Conservation (phyloP, 2,329 filamentous ascomycete species). For the Thelonectria rubi region DNA sequence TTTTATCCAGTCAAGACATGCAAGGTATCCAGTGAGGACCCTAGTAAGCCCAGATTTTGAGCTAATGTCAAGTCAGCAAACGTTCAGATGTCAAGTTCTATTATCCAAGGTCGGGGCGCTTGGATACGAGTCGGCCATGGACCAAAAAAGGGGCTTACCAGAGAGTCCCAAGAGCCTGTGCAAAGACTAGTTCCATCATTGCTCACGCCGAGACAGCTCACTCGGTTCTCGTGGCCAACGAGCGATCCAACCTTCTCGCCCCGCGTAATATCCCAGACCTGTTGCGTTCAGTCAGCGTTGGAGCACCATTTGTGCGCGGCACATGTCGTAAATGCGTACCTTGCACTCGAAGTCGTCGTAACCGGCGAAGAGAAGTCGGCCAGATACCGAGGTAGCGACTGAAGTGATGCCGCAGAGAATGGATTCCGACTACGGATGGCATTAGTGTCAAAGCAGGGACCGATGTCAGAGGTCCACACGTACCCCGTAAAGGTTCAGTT, state of each 20-base stretch:
- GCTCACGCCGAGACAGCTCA: constrained; percentile 98
- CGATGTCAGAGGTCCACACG: constrained; percentile 45
- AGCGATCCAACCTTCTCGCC: constrained; percentile 97
- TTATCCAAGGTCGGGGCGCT: not conserved
- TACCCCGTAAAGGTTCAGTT: constrained; percentile 75
- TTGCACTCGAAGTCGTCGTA: constrained; percentile 99
- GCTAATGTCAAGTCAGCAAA: constrained; percentile 56
- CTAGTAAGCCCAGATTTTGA: constrained; percentile 90
- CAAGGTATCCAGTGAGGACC: constrained; percentile 37
- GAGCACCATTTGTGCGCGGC: not conserved
- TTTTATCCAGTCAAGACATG: constrained; percentile 43
- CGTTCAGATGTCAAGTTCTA: not conserved
- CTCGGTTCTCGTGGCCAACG: constrained; percentile 97
- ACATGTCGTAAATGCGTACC: constrained; percentile 63
- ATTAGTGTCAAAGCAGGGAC: constrained; percentile 29
- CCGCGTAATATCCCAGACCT: constrained; percentile 98
- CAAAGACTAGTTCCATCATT: constrained; percentile 99
- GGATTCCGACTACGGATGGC: constrained; percentile 79
- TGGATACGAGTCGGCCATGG: no score
- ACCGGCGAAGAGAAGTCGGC: constrained; percentile 91
- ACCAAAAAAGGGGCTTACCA: constrained; percentile 71
- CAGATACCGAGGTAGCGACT: constrained; percentile 96
- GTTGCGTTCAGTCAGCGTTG: constrained; percentile 26
- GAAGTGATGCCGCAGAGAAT: constrained; percentile 98
- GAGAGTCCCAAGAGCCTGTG: constrained; percentile 98